Conservation (phyloP, 2,329 filamentous ascomycete genomes). For the Diplocarpon rosae region DNA sequence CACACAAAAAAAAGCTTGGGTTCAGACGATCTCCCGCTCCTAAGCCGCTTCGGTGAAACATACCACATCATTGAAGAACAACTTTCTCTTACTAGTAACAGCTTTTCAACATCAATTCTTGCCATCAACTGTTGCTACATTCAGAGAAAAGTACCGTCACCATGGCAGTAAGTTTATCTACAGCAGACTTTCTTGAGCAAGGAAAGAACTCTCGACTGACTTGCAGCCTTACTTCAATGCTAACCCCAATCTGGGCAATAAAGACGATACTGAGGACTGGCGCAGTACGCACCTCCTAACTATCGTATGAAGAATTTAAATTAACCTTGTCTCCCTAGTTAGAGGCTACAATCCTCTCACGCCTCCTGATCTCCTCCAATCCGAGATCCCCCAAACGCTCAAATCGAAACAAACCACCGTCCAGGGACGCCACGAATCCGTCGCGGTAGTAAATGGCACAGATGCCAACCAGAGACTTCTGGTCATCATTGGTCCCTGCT, state of each 20-base stretch:
- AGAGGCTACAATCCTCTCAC: slow-evolving; percentile 90
- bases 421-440: slow-evolving; percentile 50
- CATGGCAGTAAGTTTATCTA: no score
- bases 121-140: no score
- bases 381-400: slow-evolving; percentile 60
- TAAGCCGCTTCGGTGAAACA: no score
- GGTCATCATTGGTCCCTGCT: slow-evolving; percentile 89
- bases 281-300: slow-evolving; percentile 47
- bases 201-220: no score
- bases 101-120: no score
- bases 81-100: no score
- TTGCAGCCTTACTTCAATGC: slow-evolving; percentile 57
- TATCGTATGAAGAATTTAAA: not conserved
- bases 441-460: slow-evolving; percentile 57
- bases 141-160: no score
- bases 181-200: no score
- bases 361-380: slow-evolving; percentile 85
- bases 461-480: slow-evolving; percentile 48
- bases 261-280: slow-evolving; percentile 66
- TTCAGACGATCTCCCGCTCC: no score
- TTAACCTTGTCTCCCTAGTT: slow-evolving; percentile 36
- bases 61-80: no score
- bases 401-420: slow-evolving; percentile 42
- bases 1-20: no score
- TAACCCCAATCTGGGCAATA: slow-evolving; percentile 70